Base-by-base conservation (phyloP, 2,329 filamentous ascomycete species). In the Lachnellula subtilissima region DNA sequence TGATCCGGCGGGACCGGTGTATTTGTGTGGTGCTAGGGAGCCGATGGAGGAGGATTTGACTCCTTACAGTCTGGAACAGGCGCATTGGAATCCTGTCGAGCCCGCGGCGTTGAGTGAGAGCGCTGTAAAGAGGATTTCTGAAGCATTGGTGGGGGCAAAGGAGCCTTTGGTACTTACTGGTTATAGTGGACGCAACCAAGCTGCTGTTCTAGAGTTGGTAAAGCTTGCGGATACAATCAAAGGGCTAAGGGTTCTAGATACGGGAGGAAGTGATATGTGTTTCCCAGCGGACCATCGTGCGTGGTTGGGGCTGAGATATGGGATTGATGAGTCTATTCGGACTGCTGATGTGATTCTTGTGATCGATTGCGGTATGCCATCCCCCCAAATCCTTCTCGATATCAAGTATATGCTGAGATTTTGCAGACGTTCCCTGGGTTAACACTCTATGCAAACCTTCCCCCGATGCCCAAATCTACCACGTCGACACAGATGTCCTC, bases 361-460 rank as follows among this genome's bases (percentile, higher is more conserved):
- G 2, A 69, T 96, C 23, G 88, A 97, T 71, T 95, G 91, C 61
- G 69, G 66, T 67, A 62, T 37, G 59, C 61, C 8, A 28, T 42
- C 35, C 19, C 22, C 23, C 22, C 9, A 5, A 36, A 5, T 12
- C 7, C 39, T 15, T 9, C 39, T 5, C 12, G 25, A 35, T 40
- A 1, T 35, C 11, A 39, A 23, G 28, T 32, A n/a, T 23, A 17
- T 45, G 23, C 17, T 52, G 17, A 25, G 39, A 15, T 25, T 1
- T 39, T n/a, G 14, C 17, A 68, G 92, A 97, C 67, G 91, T 96
- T 0, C 92, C 92, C 0, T 97, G 91, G 91, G 91, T 97, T 54
- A 85, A 87, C n/a, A 94, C 90, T 0, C 83, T 84, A 15, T 84
- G 81, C 70, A 76, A 76, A 61, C 84, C 84, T 0, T 70, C 70